phyloP scores from a whole-genome alignment of 495 filamentous ascomycete genomes.

The Neurospora sp. region DNA sequence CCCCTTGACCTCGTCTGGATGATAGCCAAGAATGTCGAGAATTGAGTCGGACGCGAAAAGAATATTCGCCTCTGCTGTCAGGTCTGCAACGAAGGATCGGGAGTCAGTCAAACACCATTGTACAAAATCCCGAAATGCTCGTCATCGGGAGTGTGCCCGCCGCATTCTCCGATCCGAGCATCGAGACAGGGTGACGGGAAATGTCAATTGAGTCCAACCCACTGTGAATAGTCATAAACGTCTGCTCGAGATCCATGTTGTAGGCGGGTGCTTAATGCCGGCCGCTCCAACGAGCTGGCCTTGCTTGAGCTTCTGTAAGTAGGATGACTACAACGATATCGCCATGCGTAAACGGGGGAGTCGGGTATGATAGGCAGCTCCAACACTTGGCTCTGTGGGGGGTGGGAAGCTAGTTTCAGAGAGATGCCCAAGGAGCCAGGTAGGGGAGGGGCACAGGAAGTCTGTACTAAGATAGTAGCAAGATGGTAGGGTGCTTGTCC shows the following conservation, averaged over 20 bases:
- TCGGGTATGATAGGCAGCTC: neutral
- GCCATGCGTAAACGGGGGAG: slow-evolving; percentile 16
- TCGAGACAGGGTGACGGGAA: slow-evolving; percentile 4
- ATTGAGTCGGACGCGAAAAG: slow-evolving; percentile 79
- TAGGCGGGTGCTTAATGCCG: slow-evolving; percentile 21
- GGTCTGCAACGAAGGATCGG: slow-evolving; percentile 39
- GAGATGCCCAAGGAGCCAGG: slow-evolving; percentile 2
- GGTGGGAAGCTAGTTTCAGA: slow-evolving; percentile 8
- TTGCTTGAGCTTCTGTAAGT: slow-evolving; percentile 16
- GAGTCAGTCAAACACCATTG: slow-evolving; percentile 1
- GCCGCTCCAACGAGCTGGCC: slow-evolving; percentile 27
- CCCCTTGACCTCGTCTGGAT: slow-evolving; percentile 62
- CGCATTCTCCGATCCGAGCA: neutral
- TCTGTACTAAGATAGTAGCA: slow-evolving; percentile 2
- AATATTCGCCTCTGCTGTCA: slow-evolving; percentile 65
- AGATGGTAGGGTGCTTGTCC: neutral
- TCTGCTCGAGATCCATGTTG: slow-evolving; percentile 62
- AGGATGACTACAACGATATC: slow-evolving; percentile 20
- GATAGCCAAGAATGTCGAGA: slow-evolving; percentile 70
- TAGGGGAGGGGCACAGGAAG: slow-evolving; percentile 2
- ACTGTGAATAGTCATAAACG: slow-evolving; percentile 91
- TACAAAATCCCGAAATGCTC: neutral
- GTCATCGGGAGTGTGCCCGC: neutral
- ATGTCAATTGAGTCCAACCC: slow-evolving; percentile 27
- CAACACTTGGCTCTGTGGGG: neutral